Base-by-base conservation (phyloP, 2,329 filamentous ascomycete genomes). In the Cladosporium sp. region DNA sequence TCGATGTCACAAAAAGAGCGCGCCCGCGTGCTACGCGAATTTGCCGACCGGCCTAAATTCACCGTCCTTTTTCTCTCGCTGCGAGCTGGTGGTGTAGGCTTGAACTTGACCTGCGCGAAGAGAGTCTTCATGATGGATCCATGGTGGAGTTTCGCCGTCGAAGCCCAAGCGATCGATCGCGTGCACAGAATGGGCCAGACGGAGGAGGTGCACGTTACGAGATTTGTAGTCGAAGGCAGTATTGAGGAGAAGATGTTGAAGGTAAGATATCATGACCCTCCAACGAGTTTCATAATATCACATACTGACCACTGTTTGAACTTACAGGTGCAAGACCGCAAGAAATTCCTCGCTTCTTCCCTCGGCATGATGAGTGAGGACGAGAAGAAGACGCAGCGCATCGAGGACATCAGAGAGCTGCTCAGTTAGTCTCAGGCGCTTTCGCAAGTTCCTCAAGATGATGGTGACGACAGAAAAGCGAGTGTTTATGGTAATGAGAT, bases 61-160 rank as follows among this genome's bases (percentile, higher is more conserved):
- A 86, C 86, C 2, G 87, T 99, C 1, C 82, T 99, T 4, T 83
- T 99, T 1, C 86, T 99, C 61, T 94, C 90, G 72, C 82, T 99
- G 65, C 86, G 92, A 24, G 95, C 96, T 0, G 95, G 96, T 4
- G 96, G 95, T 28, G 95, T 99, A 0, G 95, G 95, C 0, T 83
- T 99, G 52, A 99, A 99, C 75, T 80, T 99, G 68, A 98, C 94
- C 0, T 89, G 89, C 71, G 95, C 95, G 6, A 92, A 90, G 69
- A 84, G 92, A 64, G 96, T 99, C 5, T 99, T 90, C 81, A 96
- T 99, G 91, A 98, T 99, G 95, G 95, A 99, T 78, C 95, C 95
- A 0, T 99, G 95, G 95, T 99, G 95, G 95, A 96, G 92, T 75
- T 99, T 94, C 78, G 93, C 95, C 0, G 90, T 98, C 14, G 95